Base-by-base conservation (phyloP, 2,329 filamentous ascomycete genomes). In the Diaporthe amygdali region DNA sequence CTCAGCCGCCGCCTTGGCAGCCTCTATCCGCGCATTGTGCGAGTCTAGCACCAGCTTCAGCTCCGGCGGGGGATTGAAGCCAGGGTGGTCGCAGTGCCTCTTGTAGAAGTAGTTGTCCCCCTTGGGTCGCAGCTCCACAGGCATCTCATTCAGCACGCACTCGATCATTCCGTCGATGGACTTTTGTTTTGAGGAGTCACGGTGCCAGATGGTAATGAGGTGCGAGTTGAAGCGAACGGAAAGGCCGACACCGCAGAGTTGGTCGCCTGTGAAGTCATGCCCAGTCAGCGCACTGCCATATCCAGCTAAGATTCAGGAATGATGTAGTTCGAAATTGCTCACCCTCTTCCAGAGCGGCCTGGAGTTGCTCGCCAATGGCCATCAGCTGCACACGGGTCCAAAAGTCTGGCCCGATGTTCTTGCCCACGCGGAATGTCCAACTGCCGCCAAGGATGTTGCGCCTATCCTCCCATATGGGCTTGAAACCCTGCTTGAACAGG, bases 381-480 rank as follows among this genome's bases (percentile, higher is more conserved):
- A 96, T 87, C 79, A 96, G 84, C 83, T 95, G 90, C 73, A 97
- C 87, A 79, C 92, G 91, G 76, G 91, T 95, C 94, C 92, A 98
- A 79, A 94, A 93, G 76, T 92, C 92, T 3, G 90, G 89, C 7
- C 90, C 90, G 46, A 89, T 87, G 73, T 86, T 87, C 85, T 97
- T 97, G 74, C 92, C 91, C 54, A 98, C 92, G 64, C 95, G 91
- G 82, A 98, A 97, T 27, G 94, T 97, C 94, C 94, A 98, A 80
- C 93, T 93, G 63, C 96, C 96, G 66, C 96, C 96, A 73, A 91
- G 88, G 72, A 92, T 86, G 82, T 98, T 98, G 77, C 96, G 91
- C 49, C 93, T 90, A 80, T 98, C 96, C 83, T 95, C 93, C 93
- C 93, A 95, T 75, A 94, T 85, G 70, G 93, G 93, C 74, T 88